phyloP scores from a whole-genome alignment of 371 early-diverging fungal genomes.

The Apophysomyces elegans region DNA sequence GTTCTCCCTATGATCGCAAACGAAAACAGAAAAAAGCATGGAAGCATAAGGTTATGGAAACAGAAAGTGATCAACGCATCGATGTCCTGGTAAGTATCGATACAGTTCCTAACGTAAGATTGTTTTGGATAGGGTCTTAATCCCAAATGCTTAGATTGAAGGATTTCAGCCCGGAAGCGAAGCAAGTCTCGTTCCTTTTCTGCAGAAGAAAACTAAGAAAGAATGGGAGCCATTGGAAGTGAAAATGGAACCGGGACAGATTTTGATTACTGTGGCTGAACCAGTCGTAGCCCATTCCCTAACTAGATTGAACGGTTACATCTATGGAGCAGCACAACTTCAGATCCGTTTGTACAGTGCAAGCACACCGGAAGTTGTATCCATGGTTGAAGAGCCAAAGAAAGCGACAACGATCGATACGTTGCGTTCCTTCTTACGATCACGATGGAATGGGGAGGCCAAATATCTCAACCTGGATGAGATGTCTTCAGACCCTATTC shows the following conservation, averaged over 20 bases:
- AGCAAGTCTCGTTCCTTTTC: slow-evolving; percentile 33
- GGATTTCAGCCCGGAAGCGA: slow-evolving; percentile 46
- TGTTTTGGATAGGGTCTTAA: neutral
- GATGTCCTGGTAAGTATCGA: slow-evolving; percentile 35
- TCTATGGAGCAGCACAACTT: slow-evolving; percentile 41
- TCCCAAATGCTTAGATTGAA: slow-evolving; percentile 23
- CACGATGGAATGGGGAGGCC: slow-evolving; percentile 50
- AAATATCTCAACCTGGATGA: slow-evolving; percentile 55
- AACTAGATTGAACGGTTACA: slow-evolving; percentile 49
- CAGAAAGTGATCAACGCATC: slow-evolving; percentile 23
- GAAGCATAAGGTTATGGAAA: slow-evolving; percentile 15
- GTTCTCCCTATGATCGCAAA: slow-evolving; percentile 42
- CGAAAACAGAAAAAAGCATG: slow-evolving; percentile 19
- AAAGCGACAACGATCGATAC: slow-evolving; percentile 45
- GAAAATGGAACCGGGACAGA: slow-evolving; percentile 28
- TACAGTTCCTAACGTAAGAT: neutral
- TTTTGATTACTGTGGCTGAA: slow-evolving; percentile 43
- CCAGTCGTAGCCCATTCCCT: slow-evolving; percentile 38
- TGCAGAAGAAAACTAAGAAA: slow-evolving; percentile 47
- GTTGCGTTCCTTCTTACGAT: slow-evolving; percentile 46
- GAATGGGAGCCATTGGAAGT: slow-evolving; percentile 46
- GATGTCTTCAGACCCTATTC: slow-evolving; percentile 56
- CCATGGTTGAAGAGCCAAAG: slow-evolving; percentile 16
- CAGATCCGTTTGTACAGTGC: slow-evolving; percentile 28
- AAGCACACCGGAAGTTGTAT: slow-evolving; percentile 12